phyloP scores from a whole-genome alignment of 164 flowering plant genomes.

The Vitis rotundifolia region DNA sequence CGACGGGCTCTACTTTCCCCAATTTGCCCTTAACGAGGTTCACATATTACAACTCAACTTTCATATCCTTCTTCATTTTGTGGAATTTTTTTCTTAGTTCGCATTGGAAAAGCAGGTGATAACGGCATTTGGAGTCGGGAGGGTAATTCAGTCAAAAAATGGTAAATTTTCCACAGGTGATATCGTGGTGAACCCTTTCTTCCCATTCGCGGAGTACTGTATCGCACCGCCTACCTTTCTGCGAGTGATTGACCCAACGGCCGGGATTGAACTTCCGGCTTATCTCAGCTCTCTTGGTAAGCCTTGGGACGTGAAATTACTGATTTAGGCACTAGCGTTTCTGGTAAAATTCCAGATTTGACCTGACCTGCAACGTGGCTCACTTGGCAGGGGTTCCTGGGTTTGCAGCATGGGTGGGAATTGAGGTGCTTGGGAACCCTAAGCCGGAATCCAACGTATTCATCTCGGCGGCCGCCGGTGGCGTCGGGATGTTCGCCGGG shows the following conservation, averaged over 20 bases:
- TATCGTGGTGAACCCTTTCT: constrained; percentile 14
- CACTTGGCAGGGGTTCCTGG: constrained; percentile 38
- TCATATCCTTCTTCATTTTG: no score
- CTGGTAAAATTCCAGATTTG: no score
- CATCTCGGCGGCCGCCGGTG: constrained; percentile 54
- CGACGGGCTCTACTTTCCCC: constrained; percentile 37
- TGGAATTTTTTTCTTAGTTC: no score
- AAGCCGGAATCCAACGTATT: constrained; percentile 42
- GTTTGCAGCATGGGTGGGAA: constrained; percentile 52
- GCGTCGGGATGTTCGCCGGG: constrained; percentile 50
- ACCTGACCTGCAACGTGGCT: no score
- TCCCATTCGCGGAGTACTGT: constrained; percentile 32
- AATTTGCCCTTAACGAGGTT: constrained; percentile 34
- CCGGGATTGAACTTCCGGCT: constrained; percentile 26
- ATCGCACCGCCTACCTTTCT: not conserved
- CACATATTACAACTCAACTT: no score
- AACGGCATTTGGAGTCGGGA: constrained; percentile 20
- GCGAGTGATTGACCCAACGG: constrained; percentile 21
- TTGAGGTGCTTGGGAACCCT: constrained; percentile 29
- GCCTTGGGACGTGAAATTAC: not conserved
- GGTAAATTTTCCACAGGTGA: constrained; percentile 22
- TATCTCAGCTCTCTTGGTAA: constrained; percentile 44
- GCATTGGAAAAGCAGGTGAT: constrained; percentile 18
- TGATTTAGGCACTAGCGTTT: not conserved
- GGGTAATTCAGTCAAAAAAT: constrained; percentile 26